Percentiles rank a stretch among this genome's conserved stretches.
Conservation (phyloP, 768 basidiomycete species). For the Russula brevipes region DNA sequence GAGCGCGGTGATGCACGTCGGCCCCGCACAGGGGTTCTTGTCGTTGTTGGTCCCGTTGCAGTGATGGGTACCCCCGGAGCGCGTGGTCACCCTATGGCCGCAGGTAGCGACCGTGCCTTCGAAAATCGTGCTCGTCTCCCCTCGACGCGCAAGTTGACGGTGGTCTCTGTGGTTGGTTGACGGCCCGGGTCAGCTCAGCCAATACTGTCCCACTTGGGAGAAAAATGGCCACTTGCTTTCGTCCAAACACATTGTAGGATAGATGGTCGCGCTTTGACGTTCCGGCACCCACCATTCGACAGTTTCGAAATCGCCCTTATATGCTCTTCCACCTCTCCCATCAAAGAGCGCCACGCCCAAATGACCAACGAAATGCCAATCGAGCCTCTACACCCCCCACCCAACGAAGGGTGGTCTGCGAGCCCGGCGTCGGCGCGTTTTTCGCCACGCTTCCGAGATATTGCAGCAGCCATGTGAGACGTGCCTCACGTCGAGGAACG, state of each 20-base stretch:
- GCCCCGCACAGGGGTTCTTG: slow-evolving; percentile 34
- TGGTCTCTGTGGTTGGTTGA: neutral
- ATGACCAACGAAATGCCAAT: too few relatives aligned
- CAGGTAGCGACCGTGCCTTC: neutral
- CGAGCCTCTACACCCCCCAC: too few relatives aligned
- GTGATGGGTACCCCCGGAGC: slow-evolving; percentile 37
- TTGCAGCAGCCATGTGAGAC: too few relatives aligned
- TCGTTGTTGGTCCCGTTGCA: slow-evolving; percentile 44
- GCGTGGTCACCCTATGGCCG: slow-evolving; percentile 31
- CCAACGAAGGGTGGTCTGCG: too few relatives aligned
- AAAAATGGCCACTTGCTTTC: neutral
- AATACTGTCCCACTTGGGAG: too few relatives aligned
- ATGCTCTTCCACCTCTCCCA: too few relatives aligned
- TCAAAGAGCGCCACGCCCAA: too few relatives aligned
- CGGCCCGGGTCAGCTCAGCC: neutral
- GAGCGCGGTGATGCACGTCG: slow-evolving; percentile 42
- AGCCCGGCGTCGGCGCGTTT: too few relatives aligned
- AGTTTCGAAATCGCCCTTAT: neutral
- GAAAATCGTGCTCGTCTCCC: neutral
- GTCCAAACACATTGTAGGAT: neutral
- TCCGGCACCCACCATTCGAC: neutral
- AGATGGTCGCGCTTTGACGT: neutral
- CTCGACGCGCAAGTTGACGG: neutral
- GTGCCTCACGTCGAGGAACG: too few relatives aligned
- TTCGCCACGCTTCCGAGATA: too few relatives aligned